These are phyloP conservation scores for Beta lomatogona DNA, from an alignment of 179 eudicot genomes.

Conservation along the genomic window DNA sequence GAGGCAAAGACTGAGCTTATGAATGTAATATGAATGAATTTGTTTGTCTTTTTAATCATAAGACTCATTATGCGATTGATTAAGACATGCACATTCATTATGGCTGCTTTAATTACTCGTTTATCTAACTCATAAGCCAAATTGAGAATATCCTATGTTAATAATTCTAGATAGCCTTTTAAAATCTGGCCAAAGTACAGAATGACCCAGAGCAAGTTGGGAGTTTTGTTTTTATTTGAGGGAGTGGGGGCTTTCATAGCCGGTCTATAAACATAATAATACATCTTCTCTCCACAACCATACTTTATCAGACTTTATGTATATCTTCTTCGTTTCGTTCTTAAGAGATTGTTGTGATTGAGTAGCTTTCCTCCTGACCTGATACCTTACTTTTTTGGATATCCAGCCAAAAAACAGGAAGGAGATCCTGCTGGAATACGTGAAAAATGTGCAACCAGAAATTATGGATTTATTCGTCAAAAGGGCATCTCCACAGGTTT, in stretches of 20 bases:
- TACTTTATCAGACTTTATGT: neutral
- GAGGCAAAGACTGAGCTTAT: neutral
- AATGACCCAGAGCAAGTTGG: neutral
- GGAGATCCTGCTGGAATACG: constrained; percentile 82
- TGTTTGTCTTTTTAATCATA: neutral
- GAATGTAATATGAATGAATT: neutral
- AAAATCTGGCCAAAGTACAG: neutral
- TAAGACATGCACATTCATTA: neutral
- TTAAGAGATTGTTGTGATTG: neutral
- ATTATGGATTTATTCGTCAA: constrained; percentile 88
- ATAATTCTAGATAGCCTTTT: neutral
- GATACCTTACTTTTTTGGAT: constrained; percentile 1
- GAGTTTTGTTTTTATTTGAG: neutral
- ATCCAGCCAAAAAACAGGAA: constrained; percentile 61
- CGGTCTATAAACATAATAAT: neutral
- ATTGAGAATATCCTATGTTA: neutral
- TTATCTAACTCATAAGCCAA: neutral
- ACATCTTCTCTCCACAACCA: neutral
- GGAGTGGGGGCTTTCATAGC: neutral
- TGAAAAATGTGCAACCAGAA: constrained; percentile 80
- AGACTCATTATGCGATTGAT: neutral
- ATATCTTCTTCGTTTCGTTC: neutral
- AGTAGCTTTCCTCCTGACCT: neutral
- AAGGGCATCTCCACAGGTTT: constrained; percentile 86
- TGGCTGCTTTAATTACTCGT: neutral